Conservation (phyloP, 129 eudicot species). For the Centella asiatica region DNA sequence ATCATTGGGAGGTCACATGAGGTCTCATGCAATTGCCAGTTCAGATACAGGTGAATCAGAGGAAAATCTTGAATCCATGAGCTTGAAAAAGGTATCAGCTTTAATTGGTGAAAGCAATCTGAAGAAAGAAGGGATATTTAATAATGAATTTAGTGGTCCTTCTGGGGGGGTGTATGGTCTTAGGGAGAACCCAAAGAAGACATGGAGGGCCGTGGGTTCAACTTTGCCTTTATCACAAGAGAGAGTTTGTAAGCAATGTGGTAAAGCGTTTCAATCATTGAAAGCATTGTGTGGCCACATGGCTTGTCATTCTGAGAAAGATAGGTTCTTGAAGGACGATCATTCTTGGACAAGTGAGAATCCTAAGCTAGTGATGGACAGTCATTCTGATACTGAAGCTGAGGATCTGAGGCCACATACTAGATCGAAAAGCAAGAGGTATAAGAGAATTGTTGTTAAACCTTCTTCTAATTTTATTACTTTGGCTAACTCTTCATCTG, state of each 20-base stretch:
- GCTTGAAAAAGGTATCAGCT: slow-evolving; percentile 26
- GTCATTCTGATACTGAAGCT: slow-evolving; percentile 57
- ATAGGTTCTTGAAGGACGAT: slow-evolving; percentile 58
- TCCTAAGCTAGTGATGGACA: slow-evolving; percentile 44
- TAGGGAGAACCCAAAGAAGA: slow-evolving; percentile 89
- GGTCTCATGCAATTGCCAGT: slow-evolving; percentile 54
- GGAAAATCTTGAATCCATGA: slow-evolving; percentile 31
- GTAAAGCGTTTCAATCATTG: slow-evolving; percentile 75
- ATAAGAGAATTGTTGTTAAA: slow-evolving; percentile 38
- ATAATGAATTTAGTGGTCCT: slow-evolving; percentile 28
- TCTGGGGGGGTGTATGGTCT: slow-evolving; percentile 56
- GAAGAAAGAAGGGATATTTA: slow-evolving; percentile 3
- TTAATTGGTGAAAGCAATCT: slow-evolving; percentile 7
- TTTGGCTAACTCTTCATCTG: slow-evolving; percentile 51
- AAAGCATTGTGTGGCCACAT: slow-evolving; percentile 97
- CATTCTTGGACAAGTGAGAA: slow-evolving; percentile 79
- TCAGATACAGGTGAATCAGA: slow-evolving; percentile 54
- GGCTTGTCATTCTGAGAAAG: slow-evolving; percentile 91
- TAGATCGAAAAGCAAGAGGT: slow-evolving; percentile 55
- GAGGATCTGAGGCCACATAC: slow-evolving; percentile 35
- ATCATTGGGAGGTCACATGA: slow-evolving; percentile 90
- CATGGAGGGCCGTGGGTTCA: slow-evolving; percentile 75
- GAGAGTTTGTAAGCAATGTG: slow-evolving; percentile 83
- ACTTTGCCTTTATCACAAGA: slow-evolving; percentile 46
- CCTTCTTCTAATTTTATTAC: slow-evolving; percentile 28